Evolutionary conservation across 2,329 filamentous ascomycete genomes (phyloP).

Genomic region (Fusarium sp.): DNA sequence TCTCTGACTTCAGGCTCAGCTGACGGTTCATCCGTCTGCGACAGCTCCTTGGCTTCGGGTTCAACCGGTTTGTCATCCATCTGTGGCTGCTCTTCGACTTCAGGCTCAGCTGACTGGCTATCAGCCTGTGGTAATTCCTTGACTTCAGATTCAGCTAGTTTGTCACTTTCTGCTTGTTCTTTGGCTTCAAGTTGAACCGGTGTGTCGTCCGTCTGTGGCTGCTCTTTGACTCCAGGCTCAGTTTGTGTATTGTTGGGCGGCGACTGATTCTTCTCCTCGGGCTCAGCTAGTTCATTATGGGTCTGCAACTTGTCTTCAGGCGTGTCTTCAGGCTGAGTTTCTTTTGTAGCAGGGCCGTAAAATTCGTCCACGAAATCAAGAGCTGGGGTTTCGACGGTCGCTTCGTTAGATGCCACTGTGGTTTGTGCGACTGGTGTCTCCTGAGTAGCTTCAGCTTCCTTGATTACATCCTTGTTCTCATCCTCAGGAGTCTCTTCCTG

Average conservation of each 20-base stretch:
- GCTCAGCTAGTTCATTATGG: not conserved
- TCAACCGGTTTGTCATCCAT: not conserved
- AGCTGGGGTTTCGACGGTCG: not conserved
- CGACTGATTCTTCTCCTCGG: too few species aligned
- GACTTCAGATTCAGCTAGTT: not conserved
- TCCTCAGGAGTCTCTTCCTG: conserved; percentile 14
- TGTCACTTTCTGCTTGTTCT: not conserved
- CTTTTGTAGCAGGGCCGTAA: not conserved
- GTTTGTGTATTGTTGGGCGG: not conserved
- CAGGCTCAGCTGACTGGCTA: not conserved
- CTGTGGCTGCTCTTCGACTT: not conserved
- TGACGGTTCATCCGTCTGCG: not conserved
- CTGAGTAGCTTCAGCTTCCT: not conserved
- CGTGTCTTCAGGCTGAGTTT: not conserved
- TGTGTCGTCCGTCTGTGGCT: not conserved
- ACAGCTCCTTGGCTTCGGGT: not conserved
- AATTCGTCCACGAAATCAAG: not conserved
- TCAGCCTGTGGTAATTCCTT: not conserved
- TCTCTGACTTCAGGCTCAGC: not conserved
- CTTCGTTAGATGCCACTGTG: not conserved
- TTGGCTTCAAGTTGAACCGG: not conserved
- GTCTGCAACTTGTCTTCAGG: not conserved
- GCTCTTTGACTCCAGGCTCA: not conserved
- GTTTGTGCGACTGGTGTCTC: not conserved
- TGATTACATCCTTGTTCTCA: conserved; percentile 5